Evolutionary conservation across 768 basidiomycete species (phyloP).

Genomic region (Calocybe cyanea): DNA sequence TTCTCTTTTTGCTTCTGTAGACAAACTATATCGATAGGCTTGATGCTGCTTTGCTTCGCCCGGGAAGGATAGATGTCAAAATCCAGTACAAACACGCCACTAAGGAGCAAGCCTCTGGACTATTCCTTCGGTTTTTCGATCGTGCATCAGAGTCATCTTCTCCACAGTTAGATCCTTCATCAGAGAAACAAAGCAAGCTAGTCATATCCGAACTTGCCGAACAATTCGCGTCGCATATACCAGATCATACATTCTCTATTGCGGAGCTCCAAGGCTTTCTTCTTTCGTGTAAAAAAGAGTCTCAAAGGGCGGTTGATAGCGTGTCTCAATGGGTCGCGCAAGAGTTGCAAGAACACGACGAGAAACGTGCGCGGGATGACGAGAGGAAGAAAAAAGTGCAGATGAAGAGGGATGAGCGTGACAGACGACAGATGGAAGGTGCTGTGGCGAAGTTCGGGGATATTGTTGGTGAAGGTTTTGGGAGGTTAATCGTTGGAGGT

Average conservation of each 20-base stretch:
- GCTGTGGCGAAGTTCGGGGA: conserved; percentile 20
- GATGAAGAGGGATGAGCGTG: conserved; percentile 22
- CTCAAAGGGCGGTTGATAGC: conserved; percentile 29
- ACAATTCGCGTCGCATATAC: conserved; percentile 39
- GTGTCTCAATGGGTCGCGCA: conserved; percentile 39
- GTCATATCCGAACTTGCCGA: conserved; percentile 30
- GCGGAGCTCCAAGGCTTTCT: conserved; percentile 63
- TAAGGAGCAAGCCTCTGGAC: conserved; percentile 37
- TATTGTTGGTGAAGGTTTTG: conserved; percentile 8
- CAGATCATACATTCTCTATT: conserved; percentile 47
- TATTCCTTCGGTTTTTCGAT: conserved; percentile 50
- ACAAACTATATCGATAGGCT: conserved; percentile 55
- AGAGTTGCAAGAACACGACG: conserved; percentile 29
- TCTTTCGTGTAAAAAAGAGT: conserved; percentile 38
- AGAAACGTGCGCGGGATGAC: conserved; percentile 30
- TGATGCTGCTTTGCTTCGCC: conserved; percentile 52
- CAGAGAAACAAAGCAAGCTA: neutral
- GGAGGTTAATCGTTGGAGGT: neutral
- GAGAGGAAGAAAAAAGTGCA: conserved; percentile 23
- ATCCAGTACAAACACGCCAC: conserved; percentile 49
- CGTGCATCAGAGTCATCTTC: conserved; percentile 6
- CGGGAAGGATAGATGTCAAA: conserved; percentile 54
- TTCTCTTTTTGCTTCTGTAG: conserved; percentile 19
- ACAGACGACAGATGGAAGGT: conserved; percentile 21
- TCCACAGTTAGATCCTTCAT: conserved; percentile 2